phyloP scores from a whole-genome alignment of 768 basidiomycete genomes.

The Hemileccinum impolitum region DNA sequence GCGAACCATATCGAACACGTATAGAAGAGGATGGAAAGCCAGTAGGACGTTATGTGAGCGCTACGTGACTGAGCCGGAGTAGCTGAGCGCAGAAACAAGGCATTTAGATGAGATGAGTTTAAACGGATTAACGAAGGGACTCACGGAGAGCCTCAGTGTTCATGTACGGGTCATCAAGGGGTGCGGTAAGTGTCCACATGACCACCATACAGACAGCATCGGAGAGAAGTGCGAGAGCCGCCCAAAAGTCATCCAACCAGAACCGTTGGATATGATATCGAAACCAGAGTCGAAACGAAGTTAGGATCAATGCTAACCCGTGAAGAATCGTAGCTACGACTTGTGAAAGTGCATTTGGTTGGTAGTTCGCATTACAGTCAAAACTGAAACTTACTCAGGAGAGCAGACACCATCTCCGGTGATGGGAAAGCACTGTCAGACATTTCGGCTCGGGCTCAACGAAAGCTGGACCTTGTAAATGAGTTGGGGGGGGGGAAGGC shows the following conservation, averaged over 20 bases:
- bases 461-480: not conserved
- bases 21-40: conserved; percentile 19
- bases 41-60: conserved; percentile 17
- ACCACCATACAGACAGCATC: conserved; percentile 8
- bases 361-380: not conserved
- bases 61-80: conserved; percentile 12
- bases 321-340: conserved; percentile 22
- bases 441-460: conserved; percentile 4
- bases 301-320: conserved; percentile 14
- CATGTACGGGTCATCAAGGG: conserved; percentile 24
- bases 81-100: conserved; percentile 27
- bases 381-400: conserved; percentile 16
- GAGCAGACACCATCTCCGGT: conserved; percentile 12
- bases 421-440: not conserved
- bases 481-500: not conserved
- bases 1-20: conserved; percentile 28
- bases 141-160: conserved; percentile 12
- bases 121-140: not conserved
- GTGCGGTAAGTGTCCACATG: conserved; percentile 17
- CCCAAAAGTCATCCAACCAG: conserved; percentile 32
- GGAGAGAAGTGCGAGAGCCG: conserved; percentile 13
- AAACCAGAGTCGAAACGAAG: conserved; percentile 28
- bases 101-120: not conserved
- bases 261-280: conserved; percentile 18
- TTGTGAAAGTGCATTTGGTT: not conserved